Conservation (phyloP, 345 rosid genomes). For the Eucalyptus erythrocorys region DNA sequence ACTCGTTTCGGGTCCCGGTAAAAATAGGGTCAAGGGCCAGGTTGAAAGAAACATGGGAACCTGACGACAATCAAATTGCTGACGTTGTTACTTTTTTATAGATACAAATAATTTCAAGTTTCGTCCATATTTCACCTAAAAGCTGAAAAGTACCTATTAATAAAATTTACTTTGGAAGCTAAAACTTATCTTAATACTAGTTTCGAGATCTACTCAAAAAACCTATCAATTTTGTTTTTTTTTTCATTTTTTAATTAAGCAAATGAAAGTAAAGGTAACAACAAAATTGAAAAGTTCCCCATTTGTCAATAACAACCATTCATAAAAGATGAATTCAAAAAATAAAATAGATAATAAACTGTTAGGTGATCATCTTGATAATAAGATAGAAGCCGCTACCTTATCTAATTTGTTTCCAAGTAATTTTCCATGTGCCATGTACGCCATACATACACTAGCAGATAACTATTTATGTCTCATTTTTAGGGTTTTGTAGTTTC, state of each 20-base stretch:
- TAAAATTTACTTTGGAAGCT: too few species aligned
- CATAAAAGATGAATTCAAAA: background rate
- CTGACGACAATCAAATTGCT: accelerated
- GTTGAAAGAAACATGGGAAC: background rate
- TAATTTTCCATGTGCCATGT: too few species aligned
- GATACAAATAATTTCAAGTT: background rate
- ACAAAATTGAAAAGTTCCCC: too few species aligned
- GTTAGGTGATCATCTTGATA: background rate
- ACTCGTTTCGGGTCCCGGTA: accelerated
- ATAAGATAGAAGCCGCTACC: background rate
- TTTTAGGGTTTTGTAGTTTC: too few species aligned
- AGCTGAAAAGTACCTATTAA: background rate
- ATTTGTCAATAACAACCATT: background rate
- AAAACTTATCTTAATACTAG: background rate
- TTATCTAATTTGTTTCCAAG: too few species aligned
- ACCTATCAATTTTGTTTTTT: too few species aligned
- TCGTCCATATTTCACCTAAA: too few species aligned
- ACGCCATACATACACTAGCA: too few species aligned
- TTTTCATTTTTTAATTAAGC: background rate
- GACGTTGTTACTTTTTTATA: background rate
- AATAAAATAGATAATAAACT: too few species aligned
- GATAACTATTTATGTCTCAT: too few species aligned
- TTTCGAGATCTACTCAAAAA: too few species aligned
- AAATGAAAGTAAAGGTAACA: background rate
- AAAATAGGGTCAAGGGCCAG: too few species aligned